Percentiles rank a stretch among this genome's conserved stretches.
Evolutionary conservation across 805 yeast genomes (phyloP).

Genomic region (Starmerella cellae): DNA sequence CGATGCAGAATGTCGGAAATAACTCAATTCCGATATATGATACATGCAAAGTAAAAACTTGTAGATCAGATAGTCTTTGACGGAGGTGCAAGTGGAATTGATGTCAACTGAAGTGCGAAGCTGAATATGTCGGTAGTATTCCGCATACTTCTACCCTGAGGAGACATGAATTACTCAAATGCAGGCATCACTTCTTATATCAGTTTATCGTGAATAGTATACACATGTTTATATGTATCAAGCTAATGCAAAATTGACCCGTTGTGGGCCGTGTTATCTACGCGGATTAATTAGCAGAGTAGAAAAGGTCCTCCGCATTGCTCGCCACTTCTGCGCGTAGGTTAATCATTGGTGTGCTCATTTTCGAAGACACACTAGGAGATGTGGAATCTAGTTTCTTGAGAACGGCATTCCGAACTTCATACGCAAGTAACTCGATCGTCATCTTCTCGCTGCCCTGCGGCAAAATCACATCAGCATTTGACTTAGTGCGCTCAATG

Average conservation of each 20-base stretch:
- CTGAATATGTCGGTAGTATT: no score
- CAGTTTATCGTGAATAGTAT: no score
- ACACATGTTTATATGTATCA: not conserved
- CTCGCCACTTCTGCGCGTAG: constrained; percentile 15
- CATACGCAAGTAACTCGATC: constrained; percentile 49
- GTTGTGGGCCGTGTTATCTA: not conserved
- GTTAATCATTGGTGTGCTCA: constrained; percentile 10
- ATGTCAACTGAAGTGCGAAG: no score
- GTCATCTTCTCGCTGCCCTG: constrained; percentile 52
- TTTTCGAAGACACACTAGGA: no score
- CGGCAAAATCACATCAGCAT: constrained; percentile 64
- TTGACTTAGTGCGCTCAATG: constrained; percentile 47
- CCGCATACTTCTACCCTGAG: no score
- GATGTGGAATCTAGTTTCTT: not conserved
- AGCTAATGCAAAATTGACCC: not conserved
- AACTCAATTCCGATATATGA: no score
- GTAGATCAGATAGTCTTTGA: no score
- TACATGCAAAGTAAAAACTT: no score
- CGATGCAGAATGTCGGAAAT: no score
- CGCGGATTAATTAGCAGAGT: constrained; percentile 5
- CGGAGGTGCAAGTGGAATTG: no score
- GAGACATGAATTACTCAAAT: no score
- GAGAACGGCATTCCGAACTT: constrained; percentile 27
- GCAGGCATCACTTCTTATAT: no score
- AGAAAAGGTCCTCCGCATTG: constrained; percentile 10